Conservation (phyloP, 78 protist species). For the Parvularia atlantis region DNA sequence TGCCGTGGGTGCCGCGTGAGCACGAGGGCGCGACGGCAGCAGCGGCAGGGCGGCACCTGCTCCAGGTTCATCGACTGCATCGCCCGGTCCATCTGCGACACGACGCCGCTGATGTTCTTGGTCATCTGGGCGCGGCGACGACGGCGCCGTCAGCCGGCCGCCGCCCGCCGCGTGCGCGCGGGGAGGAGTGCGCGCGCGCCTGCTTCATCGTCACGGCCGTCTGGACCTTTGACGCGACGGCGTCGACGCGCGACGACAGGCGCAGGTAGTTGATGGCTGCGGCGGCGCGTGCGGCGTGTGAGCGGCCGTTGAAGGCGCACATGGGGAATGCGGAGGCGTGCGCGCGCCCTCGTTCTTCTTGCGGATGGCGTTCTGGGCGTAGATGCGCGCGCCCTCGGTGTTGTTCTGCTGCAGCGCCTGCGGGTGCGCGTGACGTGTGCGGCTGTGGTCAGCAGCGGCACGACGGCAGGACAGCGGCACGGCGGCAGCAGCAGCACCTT, state of each 20-base stretch:
- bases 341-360: conserved; percentile 78
- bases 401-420: conserved; percentile 85
- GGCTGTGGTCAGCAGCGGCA: too few relatives aligned
- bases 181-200: conserved; percentile 14
- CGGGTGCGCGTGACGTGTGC: too few relatives aligned
- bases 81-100: conserved; percentile 73
- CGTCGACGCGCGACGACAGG: conserved; percentile 82
- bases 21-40: not conserved
- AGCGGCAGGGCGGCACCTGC: conserved; percentile 8
- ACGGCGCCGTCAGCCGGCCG: not conserved
- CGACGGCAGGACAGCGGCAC: too few relatives aligned
- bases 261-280: conserved; percentile 64
- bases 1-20: not conserved
- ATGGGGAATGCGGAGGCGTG: too few relatives aligned
- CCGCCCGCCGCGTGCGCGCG: not conserved
- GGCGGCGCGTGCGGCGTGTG: not conserved
- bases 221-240: conserved; percentile 86
- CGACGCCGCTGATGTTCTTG: conserved; percentile 72
- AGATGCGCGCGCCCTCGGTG: conserved; percentile 87
- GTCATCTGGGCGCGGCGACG: conserved; percentile 24
- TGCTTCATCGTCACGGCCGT: conserved; percentile 78
- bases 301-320: not conserved
- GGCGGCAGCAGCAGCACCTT: too few relatives aligned
- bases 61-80: conserved; percentile 73
- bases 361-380: conserved; percentile 92